phyloP scores from a whole-genome alignment of 257 asterid genomes.

The Solanum infundibuliforme region DNA sequence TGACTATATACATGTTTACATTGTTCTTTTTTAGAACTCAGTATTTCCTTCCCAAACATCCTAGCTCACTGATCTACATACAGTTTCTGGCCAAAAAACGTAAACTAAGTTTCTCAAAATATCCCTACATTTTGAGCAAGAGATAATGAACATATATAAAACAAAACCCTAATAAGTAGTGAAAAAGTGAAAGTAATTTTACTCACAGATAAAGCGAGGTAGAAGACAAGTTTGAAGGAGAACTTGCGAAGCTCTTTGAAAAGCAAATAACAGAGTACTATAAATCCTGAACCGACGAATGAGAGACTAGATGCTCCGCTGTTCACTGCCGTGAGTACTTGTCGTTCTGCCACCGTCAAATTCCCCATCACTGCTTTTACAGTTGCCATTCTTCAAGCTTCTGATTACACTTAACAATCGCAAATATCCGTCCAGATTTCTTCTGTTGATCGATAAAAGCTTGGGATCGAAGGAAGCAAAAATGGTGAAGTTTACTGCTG shows the following conservation, averaged over 20 bases:
- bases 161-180: neutral
- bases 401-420: neutral
- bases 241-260: conserved; percentile 94
- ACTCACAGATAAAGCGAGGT: conserved; percentile 84
- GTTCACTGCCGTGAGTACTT: conserved; percentile 57
- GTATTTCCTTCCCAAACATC: neutral
- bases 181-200: neutral
- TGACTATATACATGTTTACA: neutral
- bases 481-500: neutral
- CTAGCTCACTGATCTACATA: neutral
- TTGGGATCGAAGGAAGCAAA: neutral
- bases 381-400: conserved; percentile 49
- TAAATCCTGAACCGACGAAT: conserved; percentile 85
- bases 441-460: neutral
- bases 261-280: conserved; percentile 80
- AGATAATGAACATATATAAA: neutral
- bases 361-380: conserved; percentile 68
- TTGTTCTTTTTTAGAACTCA: neutral
- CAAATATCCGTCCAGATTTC: neutral
- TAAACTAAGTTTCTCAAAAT: neutral
- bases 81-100: neutral
- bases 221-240: conserved; percentile 97
- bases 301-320: conserved; percentile 80
- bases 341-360: conserved; percentile 67
- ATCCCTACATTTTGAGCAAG: neutral